Base-by-base conservation (phyloP, 73 alveolate genomes). In the Paramecium octaurelia region DNA sequence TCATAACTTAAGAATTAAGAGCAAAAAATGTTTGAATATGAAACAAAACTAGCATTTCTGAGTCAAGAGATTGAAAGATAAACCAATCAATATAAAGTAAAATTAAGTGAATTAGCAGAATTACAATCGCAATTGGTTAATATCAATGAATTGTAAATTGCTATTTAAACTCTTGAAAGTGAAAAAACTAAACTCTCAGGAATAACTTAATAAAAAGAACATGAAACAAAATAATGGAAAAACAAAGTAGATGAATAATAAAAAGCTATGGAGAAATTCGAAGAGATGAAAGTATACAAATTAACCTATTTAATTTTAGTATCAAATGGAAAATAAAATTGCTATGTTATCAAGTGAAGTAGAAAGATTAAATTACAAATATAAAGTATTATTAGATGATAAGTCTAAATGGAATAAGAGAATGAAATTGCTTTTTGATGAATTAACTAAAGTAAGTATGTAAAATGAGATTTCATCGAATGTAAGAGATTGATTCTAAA, bases 21-120 rank as follows among this genome's bases (percentile, higher is more conserved):
- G 12, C 44, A 80, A 46, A 80, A 80, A 9, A 44, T 80, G 91
- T 80, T 44, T 48, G 91, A 80, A 44, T 80, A 80, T 43, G 91
- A 80, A 48, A 80, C 91, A 23, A 80, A 80, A 48, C 44, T 80
- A 44, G 91, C 91, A 80, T 80, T 80, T 35, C 16, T 80, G 0
- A 44, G 76, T 44, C 21, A 80, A 23, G 91, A 80, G n/a, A 80
- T 80, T n/a, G 91, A 80, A 80, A 80, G 91, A 80, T 80, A 80
- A 46, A 46, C 42, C 4, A 80, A 80, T 80, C 24, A 80, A 80
- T 80, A 80, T 43, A 80, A 80, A 11, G 91, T 80, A 1, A 80
- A 80, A 24, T 42, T 43, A 14, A 27, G 57, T 14, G 71, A 80
- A 21, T 31, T 80, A 23, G 8, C 35, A 44, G 75, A 80, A 3